Evolutionary conservation across 108 stramenopile species (phyloP).

Genomic region (Schizochytrium sp.): DNA sequence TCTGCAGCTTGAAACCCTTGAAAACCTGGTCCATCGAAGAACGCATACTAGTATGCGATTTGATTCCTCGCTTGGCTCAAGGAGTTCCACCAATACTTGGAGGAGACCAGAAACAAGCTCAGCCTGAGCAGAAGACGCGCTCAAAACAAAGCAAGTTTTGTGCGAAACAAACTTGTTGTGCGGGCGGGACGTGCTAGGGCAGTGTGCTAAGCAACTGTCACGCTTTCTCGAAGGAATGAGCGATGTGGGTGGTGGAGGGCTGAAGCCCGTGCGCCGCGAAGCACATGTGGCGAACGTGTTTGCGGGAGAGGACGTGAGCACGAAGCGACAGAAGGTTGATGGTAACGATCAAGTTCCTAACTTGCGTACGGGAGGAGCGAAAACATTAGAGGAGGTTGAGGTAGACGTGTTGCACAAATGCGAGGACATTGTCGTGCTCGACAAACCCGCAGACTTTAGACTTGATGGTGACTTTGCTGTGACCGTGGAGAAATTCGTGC

Average conservation of each 20-base stretch:
- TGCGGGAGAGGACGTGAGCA: not conserved
- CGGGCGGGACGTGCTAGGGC: not conserved
- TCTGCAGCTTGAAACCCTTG: no score
- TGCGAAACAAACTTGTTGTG: no score
- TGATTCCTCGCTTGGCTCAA: no score
- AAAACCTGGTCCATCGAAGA: no score
- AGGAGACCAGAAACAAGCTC: no score
- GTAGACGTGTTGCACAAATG: conserved; percentile 19
- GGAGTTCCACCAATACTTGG: no score
- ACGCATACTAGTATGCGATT: no score
- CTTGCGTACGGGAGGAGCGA: not conserved
- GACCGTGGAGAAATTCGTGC: conserved; percentile 63
- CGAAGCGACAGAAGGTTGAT: not conserved
- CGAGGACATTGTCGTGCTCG: conserved; percentile 60
- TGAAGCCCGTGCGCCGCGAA: conserved; percentile 14
- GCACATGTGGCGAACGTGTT: not conserved
- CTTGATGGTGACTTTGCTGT: conserved; percentile 63
- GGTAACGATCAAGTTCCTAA: not conserved
- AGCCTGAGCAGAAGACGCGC: no score
- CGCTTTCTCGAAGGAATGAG: not conserved
- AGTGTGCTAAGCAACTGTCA: not conserved
- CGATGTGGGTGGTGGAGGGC: not conserved
- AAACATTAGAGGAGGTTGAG: conserved; percentile 14
- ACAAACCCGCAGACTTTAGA: conserved; percentile 66
- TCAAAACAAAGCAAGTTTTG: no score